Evolutionary conservation across 768 basidiomycete genomes (phyloP).

Genomic region (Boletus rex-veris): DNA sequence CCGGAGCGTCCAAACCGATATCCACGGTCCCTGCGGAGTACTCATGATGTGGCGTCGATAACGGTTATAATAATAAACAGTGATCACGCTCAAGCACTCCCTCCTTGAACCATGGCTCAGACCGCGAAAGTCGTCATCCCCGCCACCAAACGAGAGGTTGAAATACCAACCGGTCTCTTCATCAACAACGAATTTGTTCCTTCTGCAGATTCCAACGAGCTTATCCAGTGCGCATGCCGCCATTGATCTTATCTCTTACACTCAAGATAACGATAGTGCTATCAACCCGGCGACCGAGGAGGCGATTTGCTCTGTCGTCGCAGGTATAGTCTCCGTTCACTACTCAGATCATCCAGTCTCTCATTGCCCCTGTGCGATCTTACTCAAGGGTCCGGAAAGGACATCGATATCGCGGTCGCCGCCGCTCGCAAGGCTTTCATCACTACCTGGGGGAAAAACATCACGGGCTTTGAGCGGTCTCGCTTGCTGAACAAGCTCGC

Average conservation of each 20-base stretch:
- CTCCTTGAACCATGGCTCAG: constrained; percentile 42
- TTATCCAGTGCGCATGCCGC: constrained; percentile 50
- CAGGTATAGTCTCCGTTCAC: constrained; percentile 38
- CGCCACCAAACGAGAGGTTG: constrained; percentile 46
- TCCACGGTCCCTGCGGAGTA: constrained; percentile 1
- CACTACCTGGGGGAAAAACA: constrained; percentile 86
- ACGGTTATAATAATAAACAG: constrained; percentile 10
- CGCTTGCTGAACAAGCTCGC: constrained; percentile 82
- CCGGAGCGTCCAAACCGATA: no score
- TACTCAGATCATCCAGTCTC: neutral
- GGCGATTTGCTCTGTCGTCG: constrained; percentile 61
- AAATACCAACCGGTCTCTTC: constrained; percentile 79
- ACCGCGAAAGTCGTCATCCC: constrained; percentile 40
- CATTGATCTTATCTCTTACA: constrained; percentile 5
- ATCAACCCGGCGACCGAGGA: constrained; percentile 83
- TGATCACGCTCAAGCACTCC: neutral
- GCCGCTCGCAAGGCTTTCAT: constrained; percentile 82
- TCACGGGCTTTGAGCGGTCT: constrained; percentile 79
- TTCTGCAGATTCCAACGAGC: constrained; percentile 64
- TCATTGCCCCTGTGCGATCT: neutral
- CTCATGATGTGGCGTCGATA: constrained; percentile 7
- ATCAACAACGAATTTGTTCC: constrained; percentile 88
- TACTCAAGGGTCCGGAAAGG: constrained; percentile 56
- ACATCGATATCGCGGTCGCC: constrained; percentile 80
- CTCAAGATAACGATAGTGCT: constrained; percentile 42